phyloP scores from a whole-genome alignment of 202 grass and related monocot species.

The Carex arenaria region DNA sequence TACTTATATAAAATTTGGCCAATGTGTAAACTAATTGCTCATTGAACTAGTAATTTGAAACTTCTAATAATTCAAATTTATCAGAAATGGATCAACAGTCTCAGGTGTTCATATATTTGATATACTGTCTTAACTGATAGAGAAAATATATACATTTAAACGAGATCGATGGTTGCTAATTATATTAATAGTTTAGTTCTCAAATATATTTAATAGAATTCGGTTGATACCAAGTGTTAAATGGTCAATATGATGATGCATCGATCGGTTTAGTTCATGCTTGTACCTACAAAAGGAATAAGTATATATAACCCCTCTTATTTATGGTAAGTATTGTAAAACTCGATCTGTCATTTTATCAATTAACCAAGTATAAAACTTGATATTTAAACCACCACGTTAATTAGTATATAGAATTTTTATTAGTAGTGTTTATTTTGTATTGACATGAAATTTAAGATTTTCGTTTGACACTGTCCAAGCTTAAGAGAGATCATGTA shows the following conservation, averaged over 20 bases:
- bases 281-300: not conserved
- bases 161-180: not conserved
- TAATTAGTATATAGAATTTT: not conserved
- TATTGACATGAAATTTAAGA: not conserved
- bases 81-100: not conserved
- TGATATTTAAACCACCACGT: not conserved
- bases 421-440: not conserved
- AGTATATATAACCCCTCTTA: no score
- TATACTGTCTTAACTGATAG: not conserved
- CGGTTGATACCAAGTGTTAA: not conserved
- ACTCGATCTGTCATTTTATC: no score
- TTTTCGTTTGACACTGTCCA: not conserved
- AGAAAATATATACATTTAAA: not conserved
- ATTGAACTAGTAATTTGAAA: not conserved
- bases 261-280: not conserved
- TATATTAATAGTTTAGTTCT: not conserved
- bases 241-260: not conserved
- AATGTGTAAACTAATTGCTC: not conserved
- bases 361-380: not conserved
- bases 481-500: conserved; percentile 9
- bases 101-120: not conserved
- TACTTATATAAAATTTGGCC: not conserved
- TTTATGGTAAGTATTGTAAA: not conserved
- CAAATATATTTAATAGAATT: not conserved
- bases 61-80: not conserved